phyloP scores from a whole-genome alignment of 2,329 filamentous ascomycete species.

The Phyllosticta citrichinensis region DNA sequence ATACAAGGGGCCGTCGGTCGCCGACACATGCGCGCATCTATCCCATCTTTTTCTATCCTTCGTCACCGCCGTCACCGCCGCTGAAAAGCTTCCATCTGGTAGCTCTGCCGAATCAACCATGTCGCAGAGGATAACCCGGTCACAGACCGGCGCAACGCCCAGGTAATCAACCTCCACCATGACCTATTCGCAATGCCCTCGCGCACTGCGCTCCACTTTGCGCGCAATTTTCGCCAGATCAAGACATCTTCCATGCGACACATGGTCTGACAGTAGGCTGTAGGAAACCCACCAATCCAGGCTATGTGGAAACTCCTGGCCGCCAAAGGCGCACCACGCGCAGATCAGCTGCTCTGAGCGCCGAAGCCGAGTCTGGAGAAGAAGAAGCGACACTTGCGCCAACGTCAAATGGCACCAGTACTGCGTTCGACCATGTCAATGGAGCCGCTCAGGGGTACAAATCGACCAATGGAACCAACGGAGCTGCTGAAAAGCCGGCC shows the following conservation, averaged over 20 bases:
- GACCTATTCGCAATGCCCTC: not conserved
- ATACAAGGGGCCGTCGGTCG: conserved; percentile 3
- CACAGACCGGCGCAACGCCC: conserved; percentile 39
- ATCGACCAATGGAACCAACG: conserved; percentile 3
- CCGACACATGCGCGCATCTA: not conserved
- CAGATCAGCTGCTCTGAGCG: conserved; percentile 26
- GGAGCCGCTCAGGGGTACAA: conserved; percentile 25
- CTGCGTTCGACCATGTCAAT: conserved; percentile 19
- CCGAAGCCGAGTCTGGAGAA: conserved; percentile 14
- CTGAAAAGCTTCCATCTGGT: not conserved
- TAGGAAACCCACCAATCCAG: conserved; percentile 33
- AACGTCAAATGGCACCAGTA: conserved; percentile 10
- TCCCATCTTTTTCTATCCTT: not conserved
- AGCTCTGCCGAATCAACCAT: conserved; percentile 16
- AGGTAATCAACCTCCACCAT: conserved; percentile 25
- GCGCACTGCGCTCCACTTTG: not conserved
- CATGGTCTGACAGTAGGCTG: conserved; percentile 5
- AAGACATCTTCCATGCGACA: not conserved
- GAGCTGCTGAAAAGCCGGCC: conserved; percentile 17
- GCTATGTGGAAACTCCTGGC: conserved; percentile 41
- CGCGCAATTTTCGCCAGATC: not conserved
- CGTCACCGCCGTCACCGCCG: not conserved
- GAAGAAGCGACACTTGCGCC: conserved; percentile 28
- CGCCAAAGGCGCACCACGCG: conserved; percentile 31
- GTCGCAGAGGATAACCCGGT: conserved; percentile 35